These are phyloP conservation scores for Talaromyces nanjingensis DNA, from an alignment of 495 filamentous ascomycete species.

Conservation along the genomic window DNA sequence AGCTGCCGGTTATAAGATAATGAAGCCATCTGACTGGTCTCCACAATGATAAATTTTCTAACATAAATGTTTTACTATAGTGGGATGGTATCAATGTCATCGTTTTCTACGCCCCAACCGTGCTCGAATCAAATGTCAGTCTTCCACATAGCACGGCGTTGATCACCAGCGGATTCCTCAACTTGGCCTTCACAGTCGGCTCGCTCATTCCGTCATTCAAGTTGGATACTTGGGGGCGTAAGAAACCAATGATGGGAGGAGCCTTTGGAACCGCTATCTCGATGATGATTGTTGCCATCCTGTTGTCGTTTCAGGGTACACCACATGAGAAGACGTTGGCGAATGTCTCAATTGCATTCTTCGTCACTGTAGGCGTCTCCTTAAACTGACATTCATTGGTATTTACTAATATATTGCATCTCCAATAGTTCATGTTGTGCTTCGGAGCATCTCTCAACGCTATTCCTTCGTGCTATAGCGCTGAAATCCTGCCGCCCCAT, in stretches of 20 bases:
- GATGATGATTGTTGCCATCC: constrained; percentile 46
- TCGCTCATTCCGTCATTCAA: constrained; percentile 30
- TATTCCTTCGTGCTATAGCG: constrained; percentile 40
- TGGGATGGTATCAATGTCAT: constrained; percentile 45
- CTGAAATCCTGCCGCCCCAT: constrained; percentile 38
- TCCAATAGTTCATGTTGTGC: constrained; percentile 28
- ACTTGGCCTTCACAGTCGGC: too few relatives aligned
- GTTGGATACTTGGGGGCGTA: constrained; percentile 48
- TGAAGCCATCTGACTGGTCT: too few relatives aligned
- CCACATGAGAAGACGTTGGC: constrained; percentile 22
- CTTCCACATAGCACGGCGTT: constrained; percentile 14
- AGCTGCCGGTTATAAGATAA: too few relatives aligned
- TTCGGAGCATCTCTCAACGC: constrained; percentile 42
- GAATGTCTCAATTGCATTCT: constrained; percentile 37
- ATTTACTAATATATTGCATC: too few relatives aligned
- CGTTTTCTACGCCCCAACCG: constrained; percentile 20
- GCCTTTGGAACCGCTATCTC: constrained; percentile 40
- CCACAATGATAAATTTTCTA: too few relatives aligned
- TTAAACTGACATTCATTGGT: too few relatives aligned
- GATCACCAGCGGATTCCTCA: too few relatives aligned
- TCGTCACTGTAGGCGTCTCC: constrained; percentile 7
- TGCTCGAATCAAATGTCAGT: constrained; percentile 44
- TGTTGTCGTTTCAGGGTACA: constrained; percentile 30
- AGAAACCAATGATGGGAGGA: constrained; percentile 52
- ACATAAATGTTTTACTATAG: neutral